Base-by-base conservation (phyloP, 1,139 yeast genomes). In the Pichia cactophila region DNA sequence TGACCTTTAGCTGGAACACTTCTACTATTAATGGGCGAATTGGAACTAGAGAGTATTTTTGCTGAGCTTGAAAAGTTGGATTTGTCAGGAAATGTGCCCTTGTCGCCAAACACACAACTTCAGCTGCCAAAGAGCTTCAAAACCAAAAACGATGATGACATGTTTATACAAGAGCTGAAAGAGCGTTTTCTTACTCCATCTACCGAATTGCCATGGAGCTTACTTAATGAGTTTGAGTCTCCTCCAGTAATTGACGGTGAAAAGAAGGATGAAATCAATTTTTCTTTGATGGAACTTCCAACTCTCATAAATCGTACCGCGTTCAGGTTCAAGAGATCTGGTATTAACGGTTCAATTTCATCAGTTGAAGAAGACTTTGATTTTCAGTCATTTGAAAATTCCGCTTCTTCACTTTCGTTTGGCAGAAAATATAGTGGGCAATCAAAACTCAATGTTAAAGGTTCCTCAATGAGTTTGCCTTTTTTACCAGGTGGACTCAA, bases 401-500 rank as follows among this genome's bases (percentile, higher is more conserved):
- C 50, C 9, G 74, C 81, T 20, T 84, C 83, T 55, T 86, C 96
- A 0, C 69, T 89, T 47, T 82, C 95, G 2, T 64, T 89, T 51
- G 81, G 75, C 42, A 74, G 98, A 56, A 77, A 81, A 52, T 79
- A 82, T 56, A 79, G 82, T 8, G 73, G 84, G 4, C 81, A 80
- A 56, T 71, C 74, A 29, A 85, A 81, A 47, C 39, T 51, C 17
- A 70, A 82, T 3, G 69, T 87, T 2, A 71, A 77, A 44, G 97
- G 97, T 0, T 74, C 81, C 8, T 76, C 95, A 0, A 77, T 82
- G 26, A 86, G 78, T 60, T 69, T 92, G 60, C 98, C 99, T 0
- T 92, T 94, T 63, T 83, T 86, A 48, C 98, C 98, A 0, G 97
- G 98, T 56, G 97, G 97, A 2, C 64, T 87, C 17, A 42, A 43